Percentiles rank a stretch among this genome's conserved stretches.
phyloP scores from a whole-genome alignment of 345 rosid genomes.

The Litchi chinensis region DNA sequence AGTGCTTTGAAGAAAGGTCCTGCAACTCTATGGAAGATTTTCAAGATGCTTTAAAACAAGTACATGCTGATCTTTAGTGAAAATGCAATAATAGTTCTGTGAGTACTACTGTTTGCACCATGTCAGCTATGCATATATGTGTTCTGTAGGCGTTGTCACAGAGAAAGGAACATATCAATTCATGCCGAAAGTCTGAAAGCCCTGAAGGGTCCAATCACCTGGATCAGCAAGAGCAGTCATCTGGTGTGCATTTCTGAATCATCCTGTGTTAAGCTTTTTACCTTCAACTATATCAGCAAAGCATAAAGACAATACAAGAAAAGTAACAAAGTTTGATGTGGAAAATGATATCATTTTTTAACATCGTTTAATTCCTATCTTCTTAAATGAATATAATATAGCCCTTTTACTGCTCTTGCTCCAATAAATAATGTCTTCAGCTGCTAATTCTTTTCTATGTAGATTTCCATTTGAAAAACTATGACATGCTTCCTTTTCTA shows the following conservation, averaged over 20 bases:
- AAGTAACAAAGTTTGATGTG: neutral
- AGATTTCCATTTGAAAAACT: neutral
- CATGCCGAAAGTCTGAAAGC: slow-evolving; percentile 6
- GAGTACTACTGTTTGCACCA: neutral
- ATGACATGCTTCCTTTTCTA: neutral
- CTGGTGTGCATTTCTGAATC: slow-evolving; percentile 18
- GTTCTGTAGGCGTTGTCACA: slow-evolving; percentile 13
- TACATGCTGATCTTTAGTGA: neutral
- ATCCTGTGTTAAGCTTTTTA: neutral
- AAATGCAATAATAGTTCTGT: neutral
- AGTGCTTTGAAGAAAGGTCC: slow-evolving; percentile 33
- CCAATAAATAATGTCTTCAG: neutral
- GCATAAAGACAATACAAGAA: neutral
- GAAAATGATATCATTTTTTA: neutral
- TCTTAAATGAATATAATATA: neutral
- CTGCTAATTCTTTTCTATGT: too few species aligned
- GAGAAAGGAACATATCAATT: slow-evolving; percentile 22
- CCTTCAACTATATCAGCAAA: neutral
- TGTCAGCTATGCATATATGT: neutral
- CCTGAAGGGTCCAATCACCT: slow-evolving; percentile 12
- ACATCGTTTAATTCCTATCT: neutral
- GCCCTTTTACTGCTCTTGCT: neutral
- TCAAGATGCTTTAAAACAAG: slow-evolving; percentile 26
- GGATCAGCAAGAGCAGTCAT: slow-evolving; percentile 20
- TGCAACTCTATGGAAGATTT: slow-evolving; percentile 18